A percentile compares a stretch with the other conserved stretches of the same genome.
These are phyloP conservation scores for Exophiala mesophila DNA, from an alignment of 2,329 filamentous ascomycete species.

Conservation along the genomic window DNA sequence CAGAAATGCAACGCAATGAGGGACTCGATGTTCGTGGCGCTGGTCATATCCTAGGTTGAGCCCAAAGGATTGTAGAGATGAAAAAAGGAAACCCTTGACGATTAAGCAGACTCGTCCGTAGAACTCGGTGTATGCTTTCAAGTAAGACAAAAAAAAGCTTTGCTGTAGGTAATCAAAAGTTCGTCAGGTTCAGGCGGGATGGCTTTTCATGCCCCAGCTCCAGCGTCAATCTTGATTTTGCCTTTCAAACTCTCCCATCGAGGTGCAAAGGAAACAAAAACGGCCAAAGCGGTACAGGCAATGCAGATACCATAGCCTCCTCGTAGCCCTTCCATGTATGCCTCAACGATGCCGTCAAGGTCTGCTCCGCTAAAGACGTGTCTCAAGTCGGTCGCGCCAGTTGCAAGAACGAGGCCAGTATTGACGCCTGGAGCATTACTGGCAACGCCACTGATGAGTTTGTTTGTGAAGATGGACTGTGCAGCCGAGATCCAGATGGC, in stretches of 20 bases:
- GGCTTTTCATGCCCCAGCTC: too few relatives aligned
- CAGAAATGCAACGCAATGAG: too few relatives aligned
- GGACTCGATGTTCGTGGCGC: too few relatives aligned
- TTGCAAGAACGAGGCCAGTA: conserved; percentile 26
- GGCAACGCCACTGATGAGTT: conserved; percentile 27
- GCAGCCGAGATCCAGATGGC: conserved; percentile 31
- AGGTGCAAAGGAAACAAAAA: conserved; percentile 21
- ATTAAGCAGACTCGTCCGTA: too few relatives aligned
- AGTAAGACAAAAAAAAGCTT: too few relatives aligned
- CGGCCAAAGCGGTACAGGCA: conserved; percentile 20
- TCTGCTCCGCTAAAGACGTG: conserved; percentile 27
- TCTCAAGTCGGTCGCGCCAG: conserved; percentile 32
- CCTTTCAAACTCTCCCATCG: conserved; percentile 27
- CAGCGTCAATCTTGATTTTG: conserved; percentile 21
- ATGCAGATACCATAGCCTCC: conserved; percentile 25
- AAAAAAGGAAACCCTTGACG: too few relatives aligned
- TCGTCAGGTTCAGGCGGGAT: too few relatives aligned
- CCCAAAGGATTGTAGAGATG: too few relatives aligned
- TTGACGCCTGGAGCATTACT: conserved; percentile 27
- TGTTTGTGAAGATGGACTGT: conserved; percentile 34
- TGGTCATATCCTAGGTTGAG: too few relatives aligned
- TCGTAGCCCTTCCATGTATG: conserved; percentile 33
- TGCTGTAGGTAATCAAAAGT: too few relatives aligned
- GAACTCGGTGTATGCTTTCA: too few relatives aligned
- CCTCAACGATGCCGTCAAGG: conserved; percentile 28